Conservation (phyloP, 495 filamentous ascomycete species). For the Aspergillus olivimuriae region DNA sequence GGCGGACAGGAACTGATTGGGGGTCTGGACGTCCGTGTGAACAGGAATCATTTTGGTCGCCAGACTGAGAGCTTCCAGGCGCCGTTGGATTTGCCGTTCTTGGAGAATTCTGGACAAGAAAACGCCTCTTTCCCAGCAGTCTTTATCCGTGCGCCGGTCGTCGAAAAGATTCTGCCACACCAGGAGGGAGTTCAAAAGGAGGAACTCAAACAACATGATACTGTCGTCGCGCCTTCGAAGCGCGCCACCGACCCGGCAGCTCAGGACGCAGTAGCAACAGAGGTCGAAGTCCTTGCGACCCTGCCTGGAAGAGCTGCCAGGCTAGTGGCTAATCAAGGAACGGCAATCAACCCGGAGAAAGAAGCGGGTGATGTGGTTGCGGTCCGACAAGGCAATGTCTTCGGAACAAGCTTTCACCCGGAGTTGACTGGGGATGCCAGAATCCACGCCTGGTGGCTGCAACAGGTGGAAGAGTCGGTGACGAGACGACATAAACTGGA, state of each 20-base stretch:
- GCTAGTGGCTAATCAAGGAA: constrained; percentile 30
- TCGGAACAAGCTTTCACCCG: constrained; percentile 95
- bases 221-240: constrained; percentile 60
- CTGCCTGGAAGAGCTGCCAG: constrained; percentile 41
- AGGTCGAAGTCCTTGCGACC: constrained; percentile 45
- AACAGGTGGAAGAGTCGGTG: constrained; percentile 52
- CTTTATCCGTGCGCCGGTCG: constrained; percentile 91
- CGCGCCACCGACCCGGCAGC: constrained; percentile 36
- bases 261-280: constrained; percentile 34
- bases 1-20: constrained; percentile 93
- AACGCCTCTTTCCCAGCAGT: constrained; percentile 61
- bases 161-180: constrained; percentile 69
- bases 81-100: constrained; percentile 67
- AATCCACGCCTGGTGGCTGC: constrained; percentile 93
- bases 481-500: constrained; percentile 22
- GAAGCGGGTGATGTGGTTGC: constrained; percentile 80
- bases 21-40: constrained; percentile 83
- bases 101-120: constrained; percentile 33
- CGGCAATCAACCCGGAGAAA: constrained; percentile 30
- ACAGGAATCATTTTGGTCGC: constrained; percentile 92
- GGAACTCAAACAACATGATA: constrained; percentile 49
- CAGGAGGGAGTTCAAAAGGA: constrained; percentile 43
- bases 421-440: constrained; percentile 84
- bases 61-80: constrained; percentile 91
- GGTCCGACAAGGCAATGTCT: constrained; percentile 86